A percentile compares a stretch with the other conserved stretches of the same genome.
phyloP scores from a whole-genome alignment of 331 rosid species.

The Quercus lobata region DNA sequence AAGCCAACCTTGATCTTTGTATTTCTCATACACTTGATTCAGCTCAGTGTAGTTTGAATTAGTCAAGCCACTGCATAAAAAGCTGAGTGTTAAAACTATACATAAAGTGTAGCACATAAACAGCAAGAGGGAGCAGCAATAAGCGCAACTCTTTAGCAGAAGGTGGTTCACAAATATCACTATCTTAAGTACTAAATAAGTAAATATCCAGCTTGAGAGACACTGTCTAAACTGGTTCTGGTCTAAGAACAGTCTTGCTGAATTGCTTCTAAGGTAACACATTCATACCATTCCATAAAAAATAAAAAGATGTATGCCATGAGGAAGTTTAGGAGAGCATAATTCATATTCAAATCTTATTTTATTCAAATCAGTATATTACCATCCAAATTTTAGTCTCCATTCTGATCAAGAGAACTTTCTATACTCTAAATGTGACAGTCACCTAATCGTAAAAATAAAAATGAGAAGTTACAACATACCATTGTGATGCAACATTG shows the following conservation, averaged over 20 bases:
- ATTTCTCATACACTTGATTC: constrained; percentile 73
- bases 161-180: neutral
- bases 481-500: constrained; percentile 99
- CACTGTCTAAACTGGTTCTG: neutral
- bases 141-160: neutral
- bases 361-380: neutral
- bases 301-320: neutral
- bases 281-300: neutral
- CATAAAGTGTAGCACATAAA: neutral
- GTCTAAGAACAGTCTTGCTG: neutral
- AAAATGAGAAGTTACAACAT: neutral
- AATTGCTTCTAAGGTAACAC: neutral
- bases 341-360: neutral
- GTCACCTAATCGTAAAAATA: neutral
- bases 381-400: neutral
- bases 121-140: neutral
- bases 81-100: constrained; percentile 13
- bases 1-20: constrained; percentile 71
- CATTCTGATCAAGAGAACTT: neutral
- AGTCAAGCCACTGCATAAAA: constrained; percentile 88
- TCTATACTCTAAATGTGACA: neutral
- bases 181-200: neutral
- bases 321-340: neutral
- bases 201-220: neutral
- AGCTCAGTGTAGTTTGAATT: constrained; percentile 96